These are phyloP conservation scores for Micractinium conductrix DNA, from an alignment of 139 green algal species.

Conservation along the genomic window DNA sequence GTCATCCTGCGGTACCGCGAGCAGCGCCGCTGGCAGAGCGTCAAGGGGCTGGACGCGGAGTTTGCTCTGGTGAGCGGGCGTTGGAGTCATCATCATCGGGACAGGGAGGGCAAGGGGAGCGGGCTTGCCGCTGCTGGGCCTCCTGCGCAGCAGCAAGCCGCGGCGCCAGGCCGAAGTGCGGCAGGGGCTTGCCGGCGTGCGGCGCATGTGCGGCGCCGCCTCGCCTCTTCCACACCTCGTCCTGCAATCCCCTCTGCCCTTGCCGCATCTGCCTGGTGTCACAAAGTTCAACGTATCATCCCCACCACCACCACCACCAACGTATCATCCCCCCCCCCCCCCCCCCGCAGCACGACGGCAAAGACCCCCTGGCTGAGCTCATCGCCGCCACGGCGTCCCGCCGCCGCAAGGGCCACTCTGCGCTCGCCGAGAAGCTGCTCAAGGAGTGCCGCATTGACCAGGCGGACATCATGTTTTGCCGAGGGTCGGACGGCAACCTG, in stretches of 20 bases:
- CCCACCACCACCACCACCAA: too few relatives aligned
- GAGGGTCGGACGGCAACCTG: slow-evolving; percentile 12
- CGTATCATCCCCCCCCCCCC: not conserved
- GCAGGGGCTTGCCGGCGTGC: not conserved
- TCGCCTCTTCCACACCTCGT: not conserved
- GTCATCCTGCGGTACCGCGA: slow-evolving; percentile 15
- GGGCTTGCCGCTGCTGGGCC: not conserved
- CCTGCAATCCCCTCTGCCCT: not conserved
- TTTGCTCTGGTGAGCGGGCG: slow-evolving; percentile 8
- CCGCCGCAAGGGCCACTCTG: not conserved
- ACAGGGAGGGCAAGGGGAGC: not conserved
- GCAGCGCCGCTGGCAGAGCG: slow-evolving; percentile 19
- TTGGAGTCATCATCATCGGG: too few relatives aligned
- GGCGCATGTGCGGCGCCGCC: too few relatives aligned
- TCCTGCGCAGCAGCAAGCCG: too few relatives aligned
- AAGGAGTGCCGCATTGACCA: slow-evolving; percentile 20
- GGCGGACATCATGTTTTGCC: slow-evolving; percentile 32
- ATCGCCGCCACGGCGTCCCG: slow-evolving; percentile 5
- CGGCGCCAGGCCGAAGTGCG: too few relatives aligned
- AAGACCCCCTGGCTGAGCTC: slow-evolving; percentile 2
- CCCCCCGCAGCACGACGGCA: not conserved
- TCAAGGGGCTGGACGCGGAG: slow-evolving; percentile 21
- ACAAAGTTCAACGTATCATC: too few relatives aligned
- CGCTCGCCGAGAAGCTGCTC: slow-evolving; percentile 16
- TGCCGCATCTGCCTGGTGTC: not conserved